Evolutionary conservation across 768 basidiomycete species (phyloP), one percentile per base, ranked within the genome.

Genomic region (Mycena epipterygia): DNA sequence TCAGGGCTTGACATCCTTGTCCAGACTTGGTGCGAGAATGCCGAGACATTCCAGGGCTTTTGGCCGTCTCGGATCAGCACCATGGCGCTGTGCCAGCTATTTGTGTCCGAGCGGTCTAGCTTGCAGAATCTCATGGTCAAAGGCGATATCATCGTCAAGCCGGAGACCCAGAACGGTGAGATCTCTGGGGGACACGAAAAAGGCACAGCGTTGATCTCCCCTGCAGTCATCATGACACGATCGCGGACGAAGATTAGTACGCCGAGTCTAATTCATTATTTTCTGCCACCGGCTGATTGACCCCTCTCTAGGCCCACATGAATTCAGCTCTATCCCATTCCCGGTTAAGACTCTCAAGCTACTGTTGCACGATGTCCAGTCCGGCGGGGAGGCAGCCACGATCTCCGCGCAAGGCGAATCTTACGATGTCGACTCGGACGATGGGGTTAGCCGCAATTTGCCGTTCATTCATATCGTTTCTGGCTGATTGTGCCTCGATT

Each of bases 11-110:
- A 96, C 69, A 88, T 98, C 53, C 85, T 99, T n/a, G 87, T 99
- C 30, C 89, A 92, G 64, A 91, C 94, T 0, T 98, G 97, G 97
- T 95, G 94, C 76, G 97, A 99, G 79, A 97, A 96, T 75, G 92
- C 93, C 16, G 94, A 95, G 80, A 95, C 93, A 6, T 94, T 99
- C 87, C 95, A 96, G 77, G 97, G 98, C 33, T 95, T 92, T 80
- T 99, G 97, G 97, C 91, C 95, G 13, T 89, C 91, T 5, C 90
- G 95, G 35, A 88, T 97, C 75, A 96, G 95, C 79, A 92, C 89
- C 42, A 82, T 98, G 63, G 97, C 93, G 1, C 82, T 99, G 57
- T 89, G 89, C 32, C 89, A 93, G 70, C 85, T 99, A 27, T 93
- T 93, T 76, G 81, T 82, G 0, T 88, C 90, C 7, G 86, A 89